Percentiles rank a stretch among this genome's conserved stretches.
Evolutionary conservation across 805 yeast species (phyloP).

Genomic region (Scheffersomyces ergatensis): DNA sequence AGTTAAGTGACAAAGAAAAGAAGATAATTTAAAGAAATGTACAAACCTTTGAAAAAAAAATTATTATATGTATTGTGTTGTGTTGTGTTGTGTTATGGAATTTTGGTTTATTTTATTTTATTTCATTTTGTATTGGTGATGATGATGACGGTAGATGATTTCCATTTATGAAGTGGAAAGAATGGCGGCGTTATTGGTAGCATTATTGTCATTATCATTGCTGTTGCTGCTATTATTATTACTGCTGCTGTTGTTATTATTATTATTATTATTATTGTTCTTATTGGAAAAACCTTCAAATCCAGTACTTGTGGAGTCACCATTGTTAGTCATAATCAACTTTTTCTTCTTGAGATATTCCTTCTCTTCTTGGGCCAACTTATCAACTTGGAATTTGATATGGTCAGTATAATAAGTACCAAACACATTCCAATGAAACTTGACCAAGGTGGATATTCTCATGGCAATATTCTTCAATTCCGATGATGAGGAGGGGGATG

Average conservation of each 20-base stretch:
- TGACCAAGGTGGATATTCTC: constrained; percentile 62
- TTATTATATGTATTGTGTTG: too few species aligned
- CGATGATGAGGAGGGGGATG: constrained; percentile 3
- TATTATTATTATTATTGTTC: background rate
- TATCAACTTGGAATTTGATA: constrained; percentile 7
- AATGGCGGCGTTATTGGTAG: background rate
- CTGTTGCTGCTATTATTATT: background rate
- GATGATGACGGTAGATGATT: too few species aligned
- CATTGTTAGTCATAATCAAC: background rate
- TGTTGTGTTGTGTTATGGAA: too few species aligned
- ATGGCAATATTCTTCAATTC: constrained; percentile 59
- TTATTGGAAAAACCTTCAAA: background rate
- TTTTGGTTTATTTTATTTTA: too few species aligned
- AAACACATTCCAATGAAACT: constrained; percentile 83
- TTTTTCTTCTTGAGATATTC: background rate
- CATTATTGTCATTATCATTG: background rate
- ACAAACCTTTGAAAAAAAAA: too few species aligned
- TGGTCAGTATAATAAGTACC: constrained; percentile 61
- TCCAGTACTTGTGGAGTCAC: background rate
- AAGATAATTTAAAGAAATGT: too few species aligned
- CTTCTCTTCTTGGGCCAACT: constrained; percentile 2
- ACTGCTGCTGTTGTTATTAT: background rate
- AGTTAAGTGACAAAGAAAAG: too few species aligned
- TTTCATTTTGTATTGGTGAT: too few species aligned
- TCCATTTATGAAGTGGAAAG: background rate